These are phyloP conservation scores for Verticillium zaregamsianum DNA, from an alignment of 2,329 filamentous ascomycete species.

Conservation along the genomic window DNA sequence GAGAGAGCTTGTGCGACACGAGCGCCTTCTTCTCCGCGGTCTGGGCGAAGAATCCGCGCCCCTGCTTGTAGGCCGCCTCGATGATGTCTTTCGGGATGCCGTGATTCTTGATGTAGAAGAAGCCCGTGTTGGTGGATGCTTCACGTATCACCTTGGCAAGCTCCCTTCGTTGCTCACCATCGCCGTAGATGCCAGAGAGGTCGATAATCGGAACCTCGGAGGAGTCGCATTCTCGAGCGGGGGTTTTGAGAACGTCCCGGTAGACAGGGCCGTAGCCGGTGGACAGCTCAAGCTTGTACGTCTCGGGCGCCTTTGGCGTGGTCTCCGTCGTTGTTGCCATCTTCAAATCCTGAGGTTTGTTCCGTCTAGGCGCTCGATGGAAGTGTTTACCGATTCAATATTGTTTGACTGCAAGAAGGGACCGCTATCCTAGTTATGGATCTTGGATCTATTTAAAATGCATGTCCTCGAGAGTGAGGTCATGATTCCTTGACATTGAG, in stretches of 20 bases:
- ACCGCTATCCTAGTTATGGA: not conserved
- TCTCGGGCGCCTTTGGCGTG: slow-evolving; percentile 12
- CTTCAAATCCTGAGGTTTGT: not conserved
- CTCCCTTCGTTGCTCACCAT: slow-evolving; percentile 25
- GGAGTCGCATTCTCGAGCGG: slow-evolving; percentile 31
- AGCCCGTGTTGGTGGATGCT: slow-evolving; percentile 38
- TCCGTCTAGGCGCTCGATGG: too few species aligned
- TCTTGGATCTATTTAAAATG: not conserved
- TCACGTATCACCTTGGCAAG: slow-evolving; percentile 32
- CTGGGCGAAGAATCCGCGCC: slow-evolving; percentile 24
- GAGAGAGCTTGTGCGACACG: slow-evolving; percentile 18
- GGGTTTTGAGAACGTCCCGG: slow-evolving; percentile 34
- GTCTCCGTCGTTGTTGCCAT: slow-evolving; percentile 13
- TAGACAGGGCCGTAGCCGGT: slow-evolving; percentile 39
- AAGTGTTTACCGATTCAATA: too few species aligned
- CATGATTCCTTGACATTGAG: not conserved
- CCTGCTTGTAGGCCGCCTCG: slow-evolving; percentile 14
- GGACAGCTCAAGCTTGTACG: slow-evolving; percentile 37
- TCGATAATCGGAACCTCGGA: slow-evolving; percentile 44
- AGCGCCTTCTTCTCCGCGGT: slow-evolving; percentile 21
- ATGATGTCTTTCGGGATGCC: slow-evolving; percentile 29
- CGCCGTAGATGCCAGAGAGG: slow-evolving; percentile 29
- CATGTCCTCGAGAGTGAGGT: not conserved
- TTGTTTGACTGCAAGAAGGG: too few species aligned
- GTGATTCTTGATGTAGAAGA: slow-evolving; percentile 44